Evolutionary conservation across 129 eudicot species (phyloP), one percentile per base, ranked within the genome.

Genomic region (Daucus carota): DNA sequence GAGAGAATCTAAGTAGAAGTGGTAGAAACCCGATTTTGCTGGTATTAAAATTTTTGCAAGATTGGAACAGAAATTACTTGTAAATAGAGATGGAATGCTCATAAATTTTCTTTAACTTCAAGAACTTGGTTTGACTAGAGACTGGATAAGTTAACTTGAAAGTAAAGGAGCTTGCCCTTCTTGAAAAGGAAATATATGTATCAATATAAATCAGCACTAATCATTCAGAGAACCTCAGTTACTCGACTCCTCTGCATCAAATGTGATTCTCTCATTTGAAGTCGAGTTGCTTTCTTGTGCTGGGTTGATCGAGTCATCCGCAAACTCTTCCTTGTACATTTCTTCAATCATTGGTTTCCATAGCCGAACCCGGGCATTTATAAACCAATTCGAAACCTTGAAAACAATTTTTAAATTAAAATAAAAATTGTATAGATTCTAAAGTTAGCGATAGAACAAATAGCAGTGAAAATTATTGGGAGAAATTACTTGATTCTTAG

Each of bases 271-370:
- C 10, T 57, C 65, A 75, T 84, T 83, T 48, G 81, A 74, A 81
- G 40, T 4, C 63, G 78, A 73, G 74, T 47, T 60, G 74, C 69
- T 79, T 26, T 75, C 83, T 73, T 50, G 40, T 75, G 77, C 84
- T 68, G 75, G 80, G 18, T 84, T 77, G 18, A 18, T 26, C 1
- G 72, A 44, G 11, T 75, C 78, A 59, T 86, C 98, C 57, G 80
- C 92, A 85, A 90, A 90, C 78, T 92, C 98, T 75, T 92, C 97
- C 83, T 88, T 90, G 75, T 92, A 92, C 96, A 92, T 92, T 80
- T 92, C 96, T 77, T 92, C 98, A 41, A 92, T 92, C 96, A 92
- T 92, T 38, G 98, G 98, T 76, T 92, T 92, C 97, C 97, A 92
- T 60, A 92, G 88, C 63, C 96, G 84, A 16, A 90, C 97, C 52